A percentile compares a stretch with the other conserved stretches of the same genome.
These are phyloP conservation scores for Rubroboletus pulcherrimus DNA, from an alignment of 768 basidiomycete genomes.

Conservation along the genomic window DNA sequence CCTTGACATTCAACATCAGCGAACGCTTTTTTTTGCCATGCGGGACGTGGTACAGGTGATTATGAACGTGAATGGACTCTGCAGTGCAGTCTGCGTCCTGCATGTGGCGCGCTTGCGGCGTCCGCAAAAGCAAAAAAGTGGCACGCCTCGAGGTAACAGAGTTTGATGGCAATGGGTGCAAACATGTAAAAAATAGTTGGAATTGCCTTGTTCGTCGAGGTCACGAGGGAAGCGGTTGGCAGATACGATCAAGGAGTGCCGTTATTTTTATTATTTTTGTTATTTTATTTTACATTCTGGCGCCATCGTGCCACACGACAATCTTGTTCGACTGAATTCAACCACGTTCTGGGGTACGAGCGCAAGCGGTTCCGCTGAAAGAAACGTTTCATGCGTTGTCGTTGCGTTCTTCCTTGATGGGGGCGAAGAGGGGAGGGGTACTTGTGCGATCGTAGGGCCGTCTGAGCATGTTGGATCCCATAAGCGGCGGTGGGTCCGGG, in stretches of 20 bases:
- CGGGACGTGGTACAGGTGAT: not conserved
- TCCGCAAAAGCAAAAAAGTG: conserved; percentile 4
- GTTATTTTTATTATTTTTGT: not conserved
- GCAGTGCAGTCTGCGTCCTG: not conserved
- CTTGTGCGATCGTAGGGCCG: not conserved
- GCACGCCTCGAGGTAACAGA: conserved; percentile 27
- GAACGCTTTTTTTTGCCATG: conserved; percentile 6
- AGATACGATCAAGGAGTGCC: conserved; percentile 9
- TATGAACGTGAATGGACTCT: not conserved
- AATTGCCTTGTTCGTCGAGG: conserved; percentile 6
- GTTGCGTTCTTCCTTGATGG: not conserved
- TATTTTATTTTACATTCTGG: not conserved
- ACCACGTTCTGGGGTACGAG: conserved; percentile 30
- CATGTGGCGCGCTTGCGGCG: conserved; percentile 19
- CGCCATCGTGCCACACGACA: conserved; percentile 3
- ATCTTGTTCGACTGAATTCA: not conserved
- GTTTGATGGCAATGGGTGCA: conserved; percentile 22
- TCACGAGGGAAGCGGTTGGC: conserved; percentile 16
- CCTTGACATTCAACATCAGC: conserved; percentile 16
- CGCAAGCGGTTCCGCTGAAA: conserved; percentile 17
- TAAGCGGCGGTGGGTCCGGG: not conserved
- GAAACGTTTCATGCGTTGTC: not conserved
- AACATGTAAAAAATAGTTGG: conserved; percentile 1
- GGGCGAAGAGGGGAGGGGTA: not conserved
- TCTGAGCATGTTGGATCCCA: conserved; percentile 13